phyloP scores from a whole-genome alignment of 1,284 basidiomycete genomes.

The Pterula multifida region DNA sequence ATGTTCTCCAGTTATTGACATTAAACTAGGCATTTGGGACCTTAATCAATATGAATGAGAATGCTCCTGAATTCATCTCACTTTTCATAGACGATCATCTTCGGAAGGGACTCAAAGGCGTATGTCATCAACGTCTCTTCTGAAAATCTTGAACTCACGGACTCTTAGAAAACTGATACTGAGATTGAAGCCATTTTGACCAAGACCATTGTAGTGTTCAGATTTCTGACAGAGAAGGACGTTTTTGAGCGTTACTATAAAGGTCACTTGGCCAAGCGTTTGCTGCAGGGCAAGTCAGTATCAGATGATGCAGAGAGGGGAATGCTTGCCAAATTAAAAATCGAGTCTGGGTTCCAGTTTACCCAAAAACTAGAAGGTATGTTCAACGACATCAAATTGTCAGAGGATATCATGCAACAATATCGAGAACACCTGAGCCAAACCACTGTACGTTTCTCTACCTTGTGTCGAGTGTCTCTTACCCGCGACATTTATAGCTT shows the following conservation, averaged over 20 bases:
- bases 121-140: slow-evolving; percentile 26
- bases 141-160: slow-evolving; percentile 7
- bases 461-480: not conserved
- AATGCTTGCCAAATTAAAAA: slow-evolving; percentile 96
- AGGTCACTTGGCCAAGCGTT: slow-evolving; percentile 85
- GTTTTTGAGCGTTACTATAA: slow-evolving; percentile 99
- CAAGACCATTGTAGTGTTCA: slow-evolving; percentile 93
- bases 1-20: slow-evolving; percentile 1
- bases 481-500: slow-evolving; percentile 26
- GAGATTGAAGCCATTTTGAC: slow-evolving; percentile 87
- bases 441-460: slow-evolving; percentile 31
- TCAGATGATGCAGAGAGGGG: slow-evolving; percentile 97
- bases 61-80: slow-evolving; percentile 91
- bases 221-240: slow-evolving; percentile 93
- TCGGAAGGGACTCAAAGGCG: slow-evolving; percentile 90
- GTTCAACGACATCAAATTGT: slow-evolving; percentile 97
- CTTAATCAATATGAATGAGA: slow-evolving; percentile 85
- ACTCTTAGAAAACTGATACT: slow-evolving; percentile 76
- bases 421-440: slow-evolving; percentile 34
- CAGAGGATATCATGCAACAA: slow-evolving; percentile 61
- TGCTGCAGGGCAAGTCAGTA: slow-evolving; percentile 78
- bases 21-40: slow-evolving; percentile 72
- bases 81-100: slow-evolving; percentile 97
- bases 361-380: slow-evolving; percentile 98
- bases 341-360: slow-evolving; percentile 94